Evolutionary conservation across 1,284 basidiomycete genomes (phyloP).

Genomic region (Phlebopus sp.): DNA sequence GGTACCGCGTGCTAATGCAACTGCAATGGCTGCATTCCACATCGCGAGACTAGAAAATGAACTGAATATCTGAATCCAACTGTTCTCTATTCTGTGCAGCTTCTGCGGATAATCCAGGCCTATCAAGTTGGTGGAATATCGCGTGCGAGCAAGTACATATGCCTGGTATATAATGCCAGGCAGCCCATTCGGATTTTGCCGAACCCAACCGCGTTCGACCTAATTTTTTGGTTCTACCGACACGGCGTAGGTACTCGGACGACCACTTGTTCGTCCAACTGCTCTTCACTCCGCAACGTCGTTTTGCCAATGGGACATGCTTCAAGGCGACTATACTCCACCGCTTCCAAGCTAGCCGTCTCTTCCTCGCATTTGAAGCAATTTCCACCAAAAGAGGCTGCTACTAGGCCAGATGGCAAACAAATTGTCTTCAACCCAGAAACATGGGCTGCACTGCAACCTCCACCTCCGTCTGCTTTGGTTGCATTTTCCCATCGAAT

Average conservation of each 20-base stretch:
- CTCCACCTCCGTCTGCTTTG: constrained; percentile 69
- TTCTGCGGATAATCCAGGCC: no score
- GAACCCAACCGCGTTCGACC: constrained; percentile 7
- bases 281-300: neutral
- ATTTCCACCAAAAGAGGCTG: constrained; percentile 64
- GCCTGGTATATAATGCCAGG: neutral
- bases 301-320: constrained; percentile 49
- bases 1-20: neutral
- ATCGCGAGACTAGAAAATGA: no score
- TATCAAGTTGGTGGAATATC: no score
- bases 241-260: constrained; percentile 58
- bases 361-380: constrained; percentile 49
- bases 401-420: constrained; percentile 34
- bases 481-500: constrained; percentile 74
- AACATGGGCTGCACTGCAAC: constrained; percentile 69
- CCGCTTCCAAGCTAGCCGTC: constrained; percentile 55
- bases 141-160: no score
- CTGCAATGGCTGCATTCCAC: no score
- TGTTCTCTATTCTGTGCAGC: no score
- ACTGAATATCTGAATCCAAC: no score
- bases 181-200: neutral
- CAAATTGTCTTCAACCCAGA: constrained; percentile 52
- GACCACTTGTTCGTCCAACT: constrained; percentile 64
- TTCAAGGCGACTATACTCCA: constrained; percentile 55
- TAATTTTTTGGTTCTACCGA: constrained; percentile 23